Percentiles rank a stretch among this genome's conserved stretches.
Evolutionary conservation across 805 yeast species (phyloP).

Genomic region (Spathaspora girioi): DNA sequence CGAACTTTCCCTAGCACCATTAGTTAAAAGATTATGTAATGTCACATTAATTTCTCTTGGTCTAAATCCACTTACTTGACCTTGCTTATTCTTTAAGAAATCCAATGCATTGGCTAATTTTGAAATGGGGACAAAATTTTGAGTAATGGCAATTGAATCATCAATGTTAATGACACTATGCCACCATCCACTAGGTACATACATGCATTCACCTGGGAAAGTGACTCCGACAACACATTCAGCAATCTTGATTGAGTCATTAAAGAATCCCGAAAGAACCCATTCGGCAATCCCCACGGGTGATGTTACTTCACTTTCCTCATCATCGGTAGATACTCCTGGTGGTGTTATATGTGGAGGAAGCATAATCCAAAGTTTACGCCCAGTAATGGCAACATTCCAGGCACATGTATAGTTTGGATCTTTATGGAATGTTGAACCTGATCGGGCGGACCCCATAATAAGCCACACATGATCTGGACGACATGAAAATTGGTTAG

Average conservation of each 20-base stretch:
- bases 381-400: slow-evolving; percentile 75
- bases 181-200: slow-evolving; percentile 98
- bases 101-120: slow-evolving; percentile 58
- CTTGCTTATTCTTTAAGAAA: slow-evolving; percentile 62
- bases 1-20: slow-evolving; percentile 10
- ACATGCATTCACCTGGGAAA: slow-evolving; percentile 77
- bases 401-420: slow-evolving; percentile 90
- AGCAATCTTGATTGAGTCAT: slow-evolving; percentile 57
- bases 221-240: slow-evolving; percentile 69
- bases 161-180: slow-evolving; percentile 85
- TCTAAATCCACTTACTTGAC: slow-evolving; percentile 80
- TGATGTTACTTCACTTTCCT: slow-evolving; percentile 83
- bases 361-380: slow-evolving; percentile 84
- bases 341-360: slow-evolving; percentile 79
- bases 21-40: slow-evolving; percentile 19
- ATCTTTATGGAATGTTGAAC: slow-evolving; percentile 90
- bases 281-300: slow-evolving; percentile 94
- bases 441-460: slow-evolving; percentile 76
- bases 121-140: slow-evolving; percentile 75
- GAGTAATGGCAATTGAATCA: slow-evolving; percentile 83
- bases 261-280: slow-evolving; percentile 78
- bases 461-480: slow-evolving; percentile 95
- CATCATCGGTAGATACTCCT: slow-evolving; percentile 73
- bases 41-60: slow-evolving; percentile 45
- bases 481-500: slow-evolving; percentile 42